phyloP scores from a whole-genome alignment of 257 asterid species.

The Jasminum sambac region DNA sequence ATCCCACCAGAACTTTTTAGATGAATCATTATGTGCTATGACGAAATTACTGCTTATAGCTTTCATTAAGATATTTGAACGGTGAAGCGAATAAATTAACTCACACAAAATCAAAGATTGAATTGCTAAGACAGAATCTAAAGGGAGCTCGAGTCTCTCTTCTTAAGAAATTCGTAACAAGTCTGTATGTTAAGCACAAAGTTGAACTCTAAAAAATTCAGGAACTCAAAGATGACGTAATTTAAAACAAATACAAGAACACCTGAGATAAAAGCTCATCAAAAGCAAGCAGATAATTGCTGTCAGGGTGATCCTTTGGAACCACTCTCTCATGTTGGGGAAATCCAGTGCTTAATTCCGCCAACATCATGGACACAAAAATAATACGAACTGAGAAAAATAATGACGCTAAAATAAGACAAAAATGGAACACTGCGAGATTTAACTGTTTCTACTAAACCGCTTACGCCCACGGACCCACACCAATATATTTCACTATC shows the following conservation, averaged over 20 bases:
- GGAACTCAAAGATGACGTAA: not conserved
- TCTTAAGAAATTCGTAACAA: not conserved
- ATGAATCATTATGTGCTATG: not conserved
- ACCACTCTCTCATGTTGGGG: conserved; percentile 93
- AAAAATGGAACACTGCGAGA: no score
- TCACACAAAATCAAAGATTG: not conserved
- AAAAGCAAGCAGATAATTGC: conserved; percentile 84
- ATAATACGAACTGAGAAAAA: no score
- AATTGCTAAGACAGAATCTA: not conserved
- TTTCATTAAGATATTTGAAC: not conserved
- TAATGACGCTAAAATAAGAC: no score
- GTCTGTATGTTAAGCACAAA: not conserved
- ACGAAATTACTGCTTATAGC: not conserved
- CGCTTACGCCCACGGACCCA: no score
- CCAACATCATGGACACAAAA: no score
- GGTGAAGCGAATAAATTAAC: no score
- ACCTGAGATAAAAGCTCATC: conserved; percentile 80
- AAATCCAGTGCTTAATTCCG: no score
- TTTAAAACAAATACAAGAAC: not conserved
- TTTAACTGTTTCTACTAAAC: no score
- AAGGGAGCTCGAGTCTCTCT: not conserved
- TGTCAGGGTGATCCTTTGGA: conserved; percentile 86
- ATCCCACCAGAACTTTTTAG: not conserved
- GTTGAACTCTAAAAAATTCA: conserved; percentile 7
- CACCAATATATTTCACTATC: no score